Evolutionary conservation across 1,139 yeast genomes (phyloP).

Genomic region (Pichia sp.): DNA sequence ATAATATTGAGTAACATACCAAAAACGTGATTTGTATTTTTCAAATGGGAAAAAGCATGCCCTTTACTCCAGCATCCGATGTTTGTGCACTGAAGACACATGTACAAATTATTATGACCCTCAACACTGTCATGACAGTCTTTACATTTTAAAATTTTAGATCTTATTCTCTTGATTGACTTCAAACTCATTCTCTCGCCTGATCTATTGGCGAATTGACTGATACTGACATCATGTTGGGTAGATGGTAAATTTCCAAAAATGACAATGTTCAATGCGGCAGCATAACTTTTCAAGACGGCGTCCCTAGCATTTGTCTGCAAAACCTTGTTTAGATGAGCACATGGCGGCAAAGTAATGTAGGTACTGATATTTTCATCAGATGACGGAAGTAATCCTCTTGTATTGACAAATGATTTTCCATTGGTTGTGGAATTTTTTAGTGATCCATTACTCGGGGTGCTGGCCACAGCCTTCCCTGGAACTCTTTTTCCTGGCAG

Average conservation of each 20-base stretch:
- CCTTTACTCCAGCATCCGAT: conserved; percentile 59
- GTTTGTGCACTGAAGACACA: conserved; percentile 80
- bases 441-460: neutral
- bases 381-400: neutral
- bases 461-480: neutral
- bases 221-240: conserved; percentile 1
- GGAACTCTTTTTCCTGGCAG: conserved; percentile 9
- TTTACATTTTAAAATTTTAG: neutral
- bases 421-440: neutral
- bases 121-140: conserved; percentile 19
- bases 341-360: conserved; percentile 36
- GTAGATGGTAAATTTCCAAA: conserved; percentile 17
- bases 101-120: conserved; percentile 33
- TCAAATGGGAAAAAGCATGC: conserved; percentile 60
- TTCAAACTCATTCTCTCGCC: neutral
- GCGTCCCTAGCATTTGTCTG: conserved; percentile 47
- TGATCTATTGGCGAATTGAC: neutral
- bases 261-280: conserved; percentile 43
- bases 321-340: conserved; percentile 46
- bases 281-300: conserved; percentile 48
- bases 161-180: neutral
- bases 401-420: neutral
- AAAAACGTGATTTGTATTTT: conserved; percentile 57
- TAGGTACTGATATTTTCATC: conserved; percentile 1
- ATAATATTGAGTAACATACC: conserved; percentile 32